These are phyloP conservation scores for Hansenula sp. DNA, from an alignment of 1,139 yeast genomes.

Conservation along the genomic window DNA sequence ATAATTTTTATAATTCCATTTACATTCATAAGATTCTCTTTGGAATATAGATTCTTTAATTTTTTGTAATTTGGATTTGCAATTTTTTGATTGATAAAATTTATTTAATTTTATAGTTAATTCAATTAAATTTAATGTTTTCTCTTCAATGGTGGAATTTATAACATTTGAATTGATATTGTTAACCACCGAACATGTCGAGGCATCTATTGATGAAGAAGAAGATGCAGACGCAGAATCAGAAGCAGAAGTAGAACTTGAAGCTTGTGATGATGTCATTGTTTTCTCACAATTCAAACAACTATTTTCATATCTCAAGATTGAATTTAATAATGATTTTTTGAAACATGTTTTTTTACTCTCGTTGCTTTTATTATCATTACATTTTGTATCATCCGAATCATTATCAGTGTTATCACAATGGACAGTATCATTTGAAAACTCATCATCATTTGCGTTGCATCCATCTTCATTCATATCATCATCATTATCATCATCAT, in stretches of 20 bases:
- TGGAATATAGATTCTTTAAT: slow-evolving; percentile 16
- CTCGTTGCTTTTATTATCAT: not conserved
- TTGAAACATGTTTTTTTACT: slow-evolving; percentile 6
- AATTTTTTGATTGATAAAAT: slow-evolving; percentile 14
- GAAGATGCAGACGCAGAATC: not conserved
- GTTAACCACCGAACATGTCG: not conserved
- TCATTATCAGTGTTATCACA: not conserved
- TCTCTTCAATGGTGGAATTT: slow-evolving; percentile 9
- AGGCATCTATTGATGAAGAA: no score
- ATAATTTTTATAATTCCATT: slow-evolving; percentile 59
- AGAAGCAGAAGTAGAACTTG: not conserved
- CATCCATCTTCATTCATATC: not conserved
- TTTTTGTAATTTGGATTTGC: slow-evolving; percentile 8
- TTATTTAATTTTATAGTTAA: slow-evolving; percentile 15
- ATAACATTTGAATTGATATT: not conserved
- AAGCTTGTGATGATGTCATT: not conserved
- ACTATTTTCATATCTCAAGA: slow-evolving; percentile 16
- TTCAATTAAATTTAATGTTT: slow-evolving; percentile 15
- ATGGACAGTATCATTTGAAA: not conserved
- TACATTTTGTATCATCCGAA: no score
- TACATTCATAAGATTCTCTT: slow-evolving; percentile 29
- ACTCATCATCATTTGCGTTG: not conserved
- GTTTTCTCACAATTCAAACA: slow-evolving; percentile 1
- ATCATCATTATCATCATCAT: not conserved
- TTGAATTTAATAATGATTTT: slow-evolving; percentile 15